Conservation (phyloP, 2,329 filamentous ascomycete species). For the Alternaria gansuensis region DNA sequence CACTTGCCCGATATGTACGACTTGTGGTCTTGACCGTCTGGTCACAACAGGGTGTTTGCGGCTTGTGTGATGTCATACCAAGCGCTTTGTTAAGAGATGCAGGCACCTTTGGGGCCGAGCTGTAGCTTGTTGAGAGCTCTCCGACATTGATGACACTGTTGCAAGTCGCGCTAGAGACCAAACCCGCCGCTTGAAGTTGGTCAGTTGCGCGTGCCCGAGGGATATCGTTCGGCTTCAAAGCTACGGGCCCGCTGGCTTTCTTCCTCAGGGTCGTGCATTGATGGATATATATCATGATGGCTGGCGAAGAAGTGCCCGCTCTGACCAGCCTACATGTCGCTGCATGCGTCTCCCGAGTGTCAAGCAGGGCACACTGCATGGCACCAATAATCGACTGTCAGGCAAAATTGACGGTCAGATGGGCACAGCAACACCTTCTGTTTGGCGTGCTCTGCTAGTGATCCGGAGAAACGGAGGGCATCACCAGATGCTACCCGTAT, state of each 20-base stretch:
- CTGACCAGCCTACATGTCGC: slow-evolving; percentile 4
- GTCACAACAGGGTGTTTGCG: background rate
- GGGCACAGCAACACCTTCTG: slow-evolving; percentile 18
- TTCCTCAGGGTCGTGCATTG: slow-evolving; percentile 1
- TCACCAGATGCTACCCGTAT: slow-evolving; percentile 25
- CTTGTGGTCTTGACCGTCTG: background rate
- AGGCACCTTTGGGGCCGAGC: slow-evolving; percentile 3
- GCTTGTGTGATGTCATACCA: slow-evolving; percentile 13
- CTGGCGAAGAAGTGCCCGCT: slow-evolving; percentile 11
- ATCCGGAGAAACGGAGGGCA: slow-evolving; percentile 42
- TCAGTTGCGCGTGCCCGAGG: slow-evolving; percentile 1
- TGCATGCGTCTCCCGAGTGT: background rate
- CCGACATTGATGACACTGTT: background rate
- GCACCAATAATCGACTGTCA: background rate
- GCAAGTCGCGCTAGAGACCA: background rate
- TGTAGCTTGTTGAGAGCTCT: slow-evolving; percentile 7
- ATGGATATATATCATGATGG: background rate
- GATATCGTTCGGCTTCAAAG: background rate
- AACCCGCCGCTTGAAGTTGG: background rate
- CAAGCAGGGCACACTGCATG: background rate
- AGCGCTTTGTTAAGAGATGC: slow-evolving; percentile 2
- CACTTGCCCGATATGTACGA: background rate
- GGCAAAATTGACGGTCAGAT: slow-evolving; percentile 13
- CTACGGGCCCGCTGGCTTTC: slow-evolving; percentile 7
- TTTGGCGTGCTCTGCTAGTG: slow-evolving; percentile 27